A percentile compares a stretch with the other conserved stretches of the same genome.
Evolutionary conservation across 2,329 filamentous ascomycete species (phyloP).

Genomic region (Ophiocordyceps camponoti-saundersi): DNA sequence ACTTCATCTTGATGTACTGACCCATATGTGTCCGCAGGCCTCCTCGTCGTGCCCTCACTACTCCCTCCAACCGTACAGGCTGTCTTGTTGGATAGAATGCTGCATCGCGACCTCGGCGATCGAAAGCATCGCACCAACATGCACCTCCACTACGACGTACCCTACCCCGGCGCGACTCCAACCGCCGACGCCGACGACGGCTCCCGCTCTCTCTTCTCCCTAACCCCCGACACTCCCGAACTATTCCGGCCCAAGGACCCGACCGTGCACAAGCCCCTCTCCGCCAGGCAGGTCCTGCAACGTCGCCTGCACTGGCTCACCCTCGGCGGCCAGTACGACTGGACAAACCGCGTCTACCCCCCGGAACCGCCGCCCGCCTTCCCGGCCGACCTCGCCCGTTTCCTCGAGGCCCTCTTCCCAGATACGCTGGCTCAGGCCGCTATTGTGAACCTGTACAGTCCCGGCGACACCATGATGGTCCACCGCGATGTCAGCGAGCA

Average conservation of each 20-base stretch:
- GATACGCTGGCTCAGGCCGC: slow-evolving; percentile 69
- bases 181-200: slow-evolving; percentile 5
- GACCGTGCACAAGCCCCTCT: slow-evolving; percentile 55
- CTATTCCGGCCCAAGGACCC: slow-evolving; percentile 53
- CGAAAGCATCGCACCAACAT: slow-evolving; percentile 72
- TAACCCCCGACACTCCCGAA: slow-evolving; percentile 30
- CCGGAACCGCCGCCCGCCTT: slow-evolving; percentile 50
- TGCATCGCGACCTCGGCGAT: slow-evolving; percentile 62
- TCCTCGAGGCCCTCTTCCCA: slow-evolving; percentile 58
- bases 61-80: slow-evolving; percentile 54
- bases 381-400: slow-evolving; percentile 50
- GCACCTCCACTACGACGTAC: slow-evolving; percentile 62
- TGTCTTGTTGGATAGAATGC: slow-evolving; percentile 51
- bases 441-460: slow-evolving; percentile 84
- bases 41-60: slow-evolving; percentile 61
- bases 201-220: slow-evolving; percentile 34
- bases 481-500: slow-evolving; percentile 89
- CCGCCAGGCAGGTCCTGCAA: slow-evolving; percentile 51
- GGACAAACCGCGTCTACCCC: slow-evolving; percentile 77
- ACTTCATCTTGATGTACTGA: too few species aligned
- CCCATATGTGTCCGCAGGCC: too few species aligned
- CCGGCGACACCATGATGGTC: slow-evolving; percentile 79
- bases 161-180: slow-evolving; percentile 37
- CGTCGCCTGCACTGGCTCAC: slow-evolving; percentile 87
- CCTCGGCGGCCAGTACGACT: slow-evolving; percentile 90